These are phyloP conservation scores for Cryptococcus amylolentus DNA, from an alignment of 1,284 basidiomycete genomes.

Conservation along the genomic window DNA sequence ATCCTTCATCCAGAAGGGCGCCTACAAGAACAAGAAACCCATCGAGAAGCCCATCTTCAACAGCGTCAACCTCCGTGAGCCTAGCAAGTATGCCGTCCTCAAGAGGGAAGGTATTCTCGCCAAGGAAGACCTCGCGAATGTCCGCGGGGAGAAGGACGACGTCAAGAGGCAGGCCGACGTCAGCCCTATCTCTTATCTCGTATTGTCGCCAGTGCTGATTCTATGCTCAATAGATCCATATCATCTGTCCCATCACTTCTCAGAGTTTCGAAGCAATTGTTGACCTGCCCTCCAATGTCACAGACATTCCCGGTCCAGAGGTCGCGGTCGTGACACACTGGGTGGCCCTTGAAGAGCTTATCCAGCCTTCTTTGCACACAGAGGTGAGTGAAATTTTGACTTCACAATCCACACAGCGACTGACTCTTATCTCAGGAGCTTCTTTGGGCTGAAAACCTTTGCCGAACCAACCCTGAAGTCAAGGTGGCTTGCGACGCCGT, in stretches of 20 bases:
- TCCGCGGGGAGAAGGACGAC: constrained; percentile 7
- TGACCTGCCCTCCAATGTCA: constrained; percentile 45
- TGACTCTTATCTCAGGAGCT: constrained; percentile 39
- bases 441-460: constrained; percentile 50
- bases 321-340: constrained; percentile 34
- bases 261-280: constrained; percentile 47
- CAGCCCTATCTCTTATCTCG: constrained; percentile 15
- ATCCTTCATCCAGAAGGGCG: constrained; percentile 23
- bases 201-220: background rate
- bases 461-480: constrained; percentile 46
- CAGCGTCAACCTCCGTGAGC: constrained; percentile 45
- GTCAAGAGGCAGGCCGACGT: constrained; percentile 42
- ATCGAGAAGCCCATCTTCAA: constrained; percentile 39
- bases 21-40: constrained; percentile 16
- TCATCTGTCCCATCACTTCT: constrained; percentile 46
- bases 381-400: constrained; percentile 26
- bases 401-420: too few species aligned
- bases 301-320: constrained; percentile 12
- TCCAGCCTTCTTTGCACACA: constrained; percentile 51
- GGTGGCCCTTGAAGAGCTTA: constrained; percentile 44
- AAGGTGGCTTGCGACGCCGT: constrained; percentile 48
- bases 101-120: constrained; percentile 41
- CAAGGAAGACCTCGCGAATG: constrained; percentile 31
- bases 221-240: constrained; percentile 31
- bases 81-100: constrained; percentile 42